Evolutionary conservation across 768 basidiomycete genomes (phyloP), one percentile per base, ranked within the genome.

Genomic region (Lactifluus hygrophoroides): DNA sequence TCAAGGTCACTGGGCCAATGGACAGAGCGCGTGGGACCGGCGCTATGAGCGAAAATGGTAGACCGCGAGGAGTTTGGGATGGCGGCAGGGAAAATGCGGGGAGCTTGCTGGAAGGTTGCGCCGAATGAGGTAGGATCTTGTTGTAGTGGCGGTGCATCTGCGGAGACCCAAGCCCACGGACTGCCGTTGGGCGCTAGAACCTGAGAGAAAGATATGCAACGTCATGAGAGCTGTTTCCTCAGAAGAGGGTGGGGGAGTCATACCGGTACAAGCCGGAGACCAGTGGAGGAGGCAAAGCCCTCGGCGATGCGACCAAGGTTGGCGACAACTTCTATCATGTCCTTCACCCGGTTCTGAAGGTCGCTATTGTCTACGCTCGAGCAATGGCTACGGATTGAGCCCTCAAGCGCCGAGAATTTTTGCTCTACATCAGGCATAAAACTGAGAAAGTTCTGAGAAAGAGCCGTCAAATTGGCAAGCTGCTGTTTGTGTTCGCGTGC

Each of bases 261-360:
- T 2, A 59, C 58, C 19, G 58, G 58, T 3, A 59, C 44, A n/a
- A 60, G 54, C 46, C 59, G 59, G 43, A 60, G 59, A 42, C 59
- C 59, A 0, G 54, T 42, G 6, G 59, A 50, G 59, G 27, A 38
- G 7, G 59, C 59, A 28, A 60, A 45, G 49, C 59, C 30, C 16
- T 60, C 59, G 2, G 59, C 59, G 28, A 56, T 44, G 42, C 59
- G 59, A 11, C 34, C 37, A 30, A 60, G 54, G 35, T 44, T 51
- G 43, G 35, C 28, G 37, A 56, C 44, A 5, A 46, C 59, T 27
- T 60, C 49, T 6, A 21, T 28, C 59, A 56, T 56, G 42, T 60
- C 58, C 14, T 54, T 43, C 7, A 59, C 32, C 14, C 47, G 52
- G 11, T 43, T 42, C n/a, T 59, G 40, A 9, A 56, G n/a, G 7